Evolutionary conservation across 768 basidiomycete species (phyloP).

Genomic region (Fibroporia radiculosa): DNA sequence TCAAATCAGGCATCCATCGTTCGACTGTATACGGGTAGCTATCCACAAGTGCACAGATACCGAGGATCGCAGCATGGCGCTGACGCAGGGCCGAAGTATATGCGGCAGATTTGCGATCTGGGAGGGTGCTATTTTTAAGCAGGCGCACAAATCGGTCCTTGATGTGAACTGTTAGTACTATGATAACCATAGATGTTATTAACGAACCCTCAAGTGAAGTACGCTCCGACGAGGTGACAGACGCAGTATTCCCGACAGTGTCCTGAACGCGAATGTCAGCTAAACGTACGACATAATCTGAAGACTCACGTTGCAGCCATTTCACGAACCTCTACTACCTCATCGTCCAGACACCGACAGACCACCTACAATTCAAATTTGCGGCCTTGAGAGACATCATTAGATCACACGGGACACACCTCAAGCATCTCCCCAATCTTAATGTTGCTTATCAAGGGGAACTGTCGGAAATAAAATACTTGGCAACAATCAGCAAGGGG

Average conservation of each 20-base stretch:
- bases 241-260: slow-evolving; percentile 75
- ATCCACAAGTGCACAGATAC: slow-evolving; percentile 88
- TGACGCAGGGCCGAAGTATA: slow-evolving; percentile 70
- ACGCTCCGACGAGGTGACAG: slow-evolving; percentile 75
- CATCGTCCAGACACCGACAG: slow-evolving; percentile 76
- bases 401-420: slow-evolving; percentile 30
- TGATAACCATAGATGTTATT: slow-evolving; percentile 13
- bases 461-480: slow-evolving; percentile 87
- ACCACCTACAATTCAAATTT: slow-evolving; percentile 44
- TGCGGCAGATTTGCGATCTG: slow-evolving; percentile 49
- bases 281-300: neutral
- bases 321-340: slow-evolving; percentile 83
- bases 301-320: slow-evolving; percentile 75
- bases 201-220: slow-evolving; percentile 54
- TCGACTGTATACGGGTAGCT: slow-evolving; percentile 96
- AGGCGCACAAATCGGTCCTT: slow-evolving; percentile 78
- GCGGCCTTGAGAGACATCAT: neutral
- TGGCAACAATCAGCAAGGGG: neutral
- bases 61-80: slow-evolving; percentile 86
- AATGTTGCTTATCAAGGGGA: slow-evolving; percentile 69
- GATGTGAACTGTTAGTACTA: no score
- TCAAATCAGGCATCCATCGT: slow-evolving; percentile 83
- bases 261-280: slow-evolving; percentile 39
- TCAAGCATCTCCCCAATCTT: slow-evolving; percentile 78
- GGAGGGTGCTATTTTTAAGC: slow-evolving; percentile 60